Conservation (phyloP, 140 eudicot genomes). For the Cichorium intybus region DNA sequence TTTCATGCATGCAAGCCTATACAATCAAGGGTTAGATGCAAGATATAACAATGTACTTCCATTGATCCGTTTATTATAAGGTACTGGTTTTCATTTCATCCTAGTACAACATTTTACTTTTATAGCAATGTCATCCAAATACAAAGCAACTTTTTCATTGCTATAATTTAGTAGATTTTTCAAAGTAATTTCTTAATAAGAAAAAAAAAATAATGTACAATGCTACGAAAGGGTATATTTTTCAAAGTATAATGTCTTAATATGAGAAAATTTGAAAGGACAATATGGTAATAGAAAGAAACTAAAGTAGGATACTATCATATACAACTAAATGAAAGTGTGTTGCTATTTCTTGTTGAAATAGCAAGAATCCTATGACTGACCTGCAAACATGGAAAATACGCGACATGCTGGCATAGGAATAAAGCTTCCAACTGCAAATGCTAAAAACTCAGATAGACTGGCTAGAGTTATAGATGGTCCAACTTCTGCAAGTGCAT, state of each 20-base stretch:
- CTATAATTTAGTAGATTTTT: too few species aligned
- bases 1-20: too few species aligned
- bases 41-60: neutral
- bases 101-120: too few species aligned
- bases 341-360: neutral
- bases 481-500: constrained; percentile 98
- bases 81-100: too few species aligned
- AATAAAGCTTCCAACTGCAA: constrained; percentile 97
- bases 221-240: too few species aligned
- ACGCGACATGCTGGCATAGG: constrained; percentile 99
- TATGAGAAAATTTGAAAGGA: too few species aligned
- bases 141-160: neutral
- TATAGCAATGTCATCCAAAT: neutral
- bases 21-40: too few species aligned
- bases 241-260: too few species aligned
- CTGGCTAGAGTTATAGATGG: constrained; percentile 98
- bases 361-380: constrained; percentile 2
- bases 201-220: too few species aligned
- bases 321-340: neutral
- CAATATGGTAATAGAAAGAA: too few species aligned
- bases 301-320: too few species aligned
- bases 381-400: constrained; percentile 99
- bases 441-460: constrained; percentile 86
- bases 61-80: neutral
- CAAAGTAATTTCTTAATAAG: too few species aligned